Evolutionary conservation across 208 protist genomes (phyloP).

Genomic region (Trichomonas gallinae): DNA sequence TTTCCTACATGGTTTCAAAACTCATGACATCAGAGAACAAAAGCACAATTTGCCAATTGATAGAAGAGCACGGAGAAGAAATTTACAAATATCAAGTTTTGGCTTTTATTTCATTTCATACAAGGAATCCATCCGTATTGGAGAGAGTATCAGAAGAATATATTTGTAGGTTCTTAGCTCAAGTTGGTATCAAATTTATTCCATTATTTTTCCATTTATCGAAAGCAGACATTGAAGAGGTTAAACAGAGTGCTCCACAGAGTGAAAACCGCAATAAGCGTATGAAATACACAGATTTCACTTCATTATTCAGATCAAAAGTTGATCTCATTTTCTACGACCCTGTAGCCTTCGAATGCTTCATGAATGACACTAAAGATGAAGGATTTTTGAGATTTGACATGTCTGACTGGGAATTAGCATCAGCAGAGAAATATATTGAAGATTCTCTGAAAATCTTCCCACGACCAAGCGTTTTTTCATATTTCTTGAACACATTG

Average conservation of each 20-base stretch:
- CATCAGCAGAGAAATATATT: neutral
- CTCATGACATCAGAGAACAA: neutral
- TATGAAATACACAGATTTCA: neutral
- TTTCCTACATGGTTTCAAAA: neutral
- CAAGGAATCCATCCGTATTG: neutral
- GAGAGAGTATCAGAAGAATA: neutral
- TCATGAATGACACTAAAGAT: neutral
- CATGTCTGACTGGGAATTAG: neutral
- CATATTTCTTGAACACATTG: neutral
- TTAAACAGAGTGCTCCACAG: neutral
- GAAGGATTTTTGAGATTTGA: neutral
- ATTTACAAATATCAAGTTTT: neutral
- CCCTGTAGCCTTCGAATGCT: neutral
- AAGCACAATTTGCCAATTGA: neutral
- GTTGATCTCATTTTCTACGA: neutral
- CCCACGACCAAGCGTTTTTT: neutral
- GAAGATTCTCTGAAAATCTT: neutral
- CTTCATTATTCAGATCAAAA: neutral
- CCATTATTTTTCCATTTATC: neutral
- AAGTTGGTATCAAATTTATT: neutral
- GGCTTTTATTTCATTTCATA: neutral
- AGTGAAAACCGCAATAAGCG: neutral
- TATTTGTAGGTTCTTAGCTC: neutral
- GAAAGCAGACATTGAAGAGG: neutral
- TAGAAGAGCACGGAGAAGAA: neutral